These are phyloP conservation scores for Halteria grandinella DNA, from an alignment of 73 alveolate genomes.

Conservation along the genomic window DNA sequence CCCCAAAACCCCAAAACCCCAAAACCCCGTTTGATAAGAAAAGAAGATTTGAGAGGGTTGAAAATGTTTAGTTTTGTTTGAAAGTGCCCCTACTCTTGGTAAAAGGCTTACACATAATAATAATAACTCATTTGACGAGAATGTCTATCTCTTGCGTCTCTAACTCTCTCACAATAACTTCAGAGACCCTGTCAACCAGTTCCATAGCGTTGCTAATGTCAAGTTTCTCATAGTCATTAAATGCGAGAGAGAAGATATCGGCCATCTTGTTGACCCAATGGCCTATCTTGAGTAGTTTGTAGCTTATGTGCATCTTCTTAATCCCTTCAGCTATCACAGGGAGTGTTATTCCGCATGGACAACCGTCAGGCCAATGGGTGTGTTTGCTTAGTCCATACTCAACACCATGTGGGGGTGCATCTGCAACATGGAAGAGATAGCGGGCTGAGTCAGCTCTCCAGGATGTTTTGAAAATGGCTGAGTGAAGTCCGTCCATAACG, in stretches of 20 bases:
- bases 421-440: constrained; percentile 89
- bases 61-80: too few relatives aligned
- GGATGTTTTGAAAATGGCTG: constrained; percentile 73
- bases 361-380: constrained; percentile 46
- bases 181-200: constrained; percentile 29
- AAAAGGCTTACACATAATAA: too few relatives aligned
- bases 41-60: too few relatives aligned
- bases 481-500: constrained; percentile 88
- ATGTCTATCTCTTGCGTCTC: constrained; percentile 7
- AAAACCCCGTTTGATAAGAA: too few relatives aligned
- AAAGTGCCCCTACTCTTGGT: too few relatives aligned
- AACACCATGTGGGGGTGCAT: constrained; percentile 93
- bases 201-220: constrained; percentile 3
- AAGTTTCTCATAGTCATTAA: constrained; percentile 26
- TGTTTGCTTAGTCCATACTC: too few relatives aligned
- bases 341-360: constrained; percentile 25
- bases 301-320: neutral
- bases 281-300: constrained; percentile 31
- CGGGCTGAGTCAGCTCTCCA: constrained; percentile 94
- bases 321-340: neutral
- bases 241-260: neutral
- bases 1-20: too few relatives aligned
- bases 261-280: constrained; percentile 31
- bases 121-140: constrained; percentile 8
- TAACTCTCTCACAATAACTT: constrained; percentile 17